phyloP scores from a whole-genome alignment of 805 yeast genomes.

The Wickerhamomyces mucosus region DNA sequence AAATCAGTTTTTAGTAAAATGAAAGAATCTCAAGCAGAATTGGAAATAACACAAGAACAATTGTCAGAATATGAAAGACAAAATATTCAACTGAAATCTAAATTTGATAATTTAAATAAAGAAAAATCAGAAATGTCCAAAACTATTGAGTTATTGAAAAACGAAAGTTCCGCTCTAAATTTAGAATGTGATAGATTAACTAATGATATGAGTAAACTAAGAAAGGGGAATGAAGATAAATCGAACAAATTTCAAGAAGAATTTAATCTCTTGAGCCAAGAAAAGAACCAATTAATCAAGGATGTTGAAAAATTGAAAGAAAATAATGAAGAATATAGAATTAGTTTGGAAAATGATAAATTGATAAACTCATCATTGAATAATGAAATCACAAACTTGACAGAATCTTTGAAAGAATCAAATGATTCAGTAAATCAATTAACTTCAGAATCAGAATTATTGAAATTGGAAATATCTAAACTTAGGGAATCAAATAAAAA shows the following conservation, averaged over 20 bases:
- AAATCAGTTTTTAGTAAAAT: slow-evolving; percentile 62
- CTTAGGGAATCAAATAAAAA: slow-evolving; percentile 3
- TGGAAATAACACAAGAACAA: slow-evolving; percentile 45
- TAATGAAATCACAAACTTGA: slow-evolving; percentile 30
- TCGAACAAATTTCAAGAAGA: slow-evolving; percentile 2
- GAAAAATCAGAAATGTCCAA: slow-evolving; percentile 25
- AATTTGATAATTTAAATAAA: slow-evolving; percentile 22
- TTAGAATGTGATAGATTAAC: slow-evolving; percentile 45
- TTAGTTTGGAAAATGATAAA: slow-evolving; percentile 28
- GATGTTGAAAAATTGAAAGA: slow-evolving; percentile 25
- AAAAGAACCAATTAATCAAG: slow-evolving; percentile 1
- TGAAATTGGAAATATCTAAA: background rate
- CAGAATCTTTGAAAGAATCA: slow-evolving; percentile 10
- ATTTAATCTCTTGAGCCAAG: background rate
- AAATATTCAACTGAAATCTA: slow-evolving; percentile 26
- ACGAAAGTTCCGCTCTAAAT: slow-evolving; percentile 37
- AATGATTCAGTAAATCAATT: slow-evolving; percentile 1
- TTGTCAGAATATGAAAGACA: slow-evolving; percentile 37
- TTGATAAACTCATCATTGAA: slow-evolving; percentile 24
- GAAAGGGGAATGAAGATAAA: slow-evolving; percentile 26
- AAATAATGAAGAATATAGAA: slow-evolving; percentile 26
- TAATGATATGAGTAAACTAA: slow-evolving; percentile 26
- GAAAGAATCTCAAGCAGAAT: slow-evolving; percentile 59
- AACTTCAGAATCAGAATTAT: slow-evolving; percentile 1
- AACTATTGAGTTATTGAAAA: slow-evolving; percentile 26